A percentile compares a stretch with the other conserved stretches of the same genome.
phyloP scores from a whole-genome alignment of 345 rosid species.

The Boechera retrofracta region DNA sequence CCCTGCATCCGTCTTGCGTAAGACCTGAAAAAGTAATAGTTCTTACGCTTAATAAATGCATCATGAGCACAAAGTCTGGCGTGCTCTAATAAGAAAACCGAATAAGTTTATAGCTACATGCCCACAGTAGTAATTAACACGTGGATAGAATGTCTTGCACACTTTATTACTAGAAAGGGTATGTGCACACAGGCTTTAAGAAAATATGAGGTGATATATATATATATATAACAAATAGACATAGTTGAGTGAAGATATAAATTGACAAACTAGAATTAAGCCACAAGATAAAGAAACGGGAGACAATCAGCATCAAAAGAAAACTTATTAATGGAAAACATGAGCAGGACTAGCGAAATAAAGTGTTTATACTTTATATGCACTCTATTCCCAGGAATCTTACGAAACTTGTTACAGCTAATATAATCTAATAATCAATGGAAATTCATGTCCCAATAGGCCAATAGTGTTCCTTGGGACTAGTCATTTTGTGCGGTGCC shows the following conservation, averaged over 20 bases:
- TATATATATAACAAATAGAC: background rate
- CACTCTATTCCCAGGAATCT: background rate
- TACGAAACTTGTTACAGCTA: background rate
- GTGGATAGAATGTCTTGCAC: background rate
- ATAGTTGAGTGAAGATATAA: background rate
- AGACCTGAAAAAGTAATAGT: slow-evolving; percentile 59
- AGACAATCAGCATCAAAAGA: slow-evolving; percentile 2
- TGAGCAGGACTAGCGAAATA: slow-evolving; percentile 18
- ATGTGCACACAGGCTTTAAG: slow-evolving; percentile 20
- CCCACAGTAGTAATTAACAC: slow-evolving; percentile 8
- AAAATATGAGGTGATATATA: background rate
- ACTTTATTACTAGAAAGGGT: slow-evolving; percentile 1
- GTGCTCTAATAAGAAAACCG: slow-evolving; percentile 21
- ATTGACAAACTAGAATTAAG: slow-evolving; percentile 9
- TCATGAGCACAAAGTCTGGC: background rate
- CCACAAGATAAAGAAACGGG: slow-evolving; percentile 1
- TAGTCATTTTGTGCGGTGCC: background rate
- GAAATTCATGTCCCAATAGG: slow-evolving; percentile 1
- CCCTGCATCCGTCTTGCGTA: slow-evolving; percentile 88
- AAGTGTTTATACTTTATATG: background rate
- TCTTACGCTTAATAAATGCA: slow-evolving; percentile 9
- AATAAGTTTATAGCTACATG: background rate
- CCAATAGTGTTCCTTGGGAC: background rate
- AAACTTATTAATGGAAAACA: background rate
- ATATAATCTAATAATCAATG: slow-evolving; percentile 18